Evolutionary conservation across 495 filamentous ascomycete species (phyloP).

Genomic region (Sphaerosporella brunnea): DNA sequence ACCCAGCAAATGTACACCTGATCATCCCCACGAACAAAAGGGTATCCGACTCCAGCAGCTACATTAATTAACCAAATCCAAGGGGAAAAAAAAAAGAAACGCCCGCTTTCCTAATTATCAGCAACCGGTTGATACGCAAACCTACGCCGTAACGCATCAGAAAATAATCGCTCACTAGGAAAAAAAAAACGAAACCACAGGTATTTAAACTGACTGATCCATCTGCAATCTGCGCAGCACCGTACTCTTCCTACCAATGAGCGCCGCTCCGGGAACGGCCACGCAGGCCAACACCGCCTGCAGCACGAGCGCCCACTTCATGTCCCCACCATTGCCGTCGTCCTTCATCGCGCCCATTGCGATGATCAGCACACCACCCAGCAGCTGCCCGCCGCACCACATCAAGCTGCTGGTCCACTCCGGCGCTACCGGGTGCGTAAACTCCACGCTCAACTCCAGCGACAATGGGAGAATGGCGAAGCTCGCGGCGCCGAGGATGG

Average conservation of each 20-base stretch:
- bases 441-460: slow-evolving; percentile 70
- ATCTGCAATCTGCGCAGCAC: neutral
- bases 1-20: too few species aligned
- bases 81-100: too few species aligned
- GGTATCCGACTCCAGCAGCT: too few species aligned
- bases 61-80: too few species aligned
- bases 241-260: neutral
- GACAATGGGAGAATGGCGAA: slow-evolving; percentile 70
- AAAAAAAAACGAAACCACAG: too few species aligned
- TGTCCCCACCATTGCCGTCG: slow-evolving; percentile 20
- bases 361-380: slow-evolving; percentile 71
- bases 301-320: slow-evolving; percentile 1
- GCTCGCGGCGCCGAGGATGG: slow-evolving; percentile 59
- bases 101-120: too few species aligned
- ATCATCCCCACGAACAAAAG: too few species aligned
- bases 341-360: slow-evolving; percentile 63
- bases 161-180: too few species aligned
- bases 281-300: neutral
- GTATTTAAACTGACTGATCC: neutral
- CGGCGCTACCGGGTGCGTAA: slow-evolving; percentile 73
- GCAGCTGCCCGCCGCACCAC: slow-evolving; percentile 65
- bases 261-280: neutral
- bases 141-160: too few species aligned
- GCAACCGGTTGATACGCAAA: too few species aligned
- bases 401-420: slow-evolving; percentile 67